A percentile compares a stretch with the other conserved stretches of the same genome.
phyloP scores from a whole-genome alignment of 441 rosid species.

The Manihot esculenta region DNA sequence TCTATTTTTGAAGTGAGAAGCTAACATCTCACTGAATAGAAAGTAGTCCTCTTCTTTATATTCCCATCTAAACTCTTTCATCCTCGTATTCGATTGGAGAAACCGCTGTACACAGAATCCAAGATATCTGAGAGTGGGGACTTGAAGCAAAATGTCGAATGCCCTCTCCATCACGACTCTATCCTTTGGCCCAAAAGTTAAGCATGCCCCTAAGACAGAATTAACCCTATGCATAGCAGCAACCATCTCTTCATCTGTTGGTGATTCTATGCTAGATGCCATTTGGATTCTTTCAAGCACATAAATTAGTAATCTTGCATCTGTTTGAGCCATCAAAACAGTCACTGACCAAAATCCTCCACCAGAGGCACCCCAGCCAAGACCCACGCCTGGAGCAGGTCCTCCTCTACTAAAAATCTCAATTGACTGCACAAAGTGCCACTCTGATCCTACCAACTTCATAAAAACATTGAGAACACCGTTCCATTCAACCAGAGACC shows the following conservation, averaged over 20 bases:
- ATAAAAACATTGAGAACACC: conserved; percentile 43
- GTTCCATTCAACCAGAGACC: conserved; percentile 51
- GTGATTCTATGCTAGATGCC: conserved; percentile 23
- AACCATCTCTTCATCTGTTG: conserved; percentile 37
- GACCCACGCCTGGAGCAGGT: conserved; percentile 81
- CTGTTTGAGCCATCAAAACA: conserved; percentile 69
- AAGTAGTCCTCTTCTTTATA: conserved; percentile 50
- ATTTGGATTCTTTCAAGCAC: conserved; percentile 51
- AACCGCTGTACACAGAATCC: conserved; percentile 37
- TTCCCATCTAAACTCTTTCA: conserved; percentile 42
- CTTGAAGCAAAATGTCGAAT: conserved; percentile 56
- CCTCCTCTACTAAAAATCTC: conserved; percentile 87
- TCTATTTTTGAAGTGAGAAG: conserved; percentile 65
- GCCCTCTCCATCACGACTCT: conserved; percentile 55
- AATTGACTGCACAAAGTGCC: conserved; percentile 58
- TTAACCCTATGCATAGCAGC: conserved; percentile 38
- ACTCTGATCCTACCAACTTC: conserved; percentile 50
- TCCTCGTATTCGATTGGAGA: conserved; percentile 39
- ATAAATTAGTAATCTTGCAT: conserved; percentile 50
- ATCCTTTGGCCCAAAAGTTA: conserved; percentile 73
- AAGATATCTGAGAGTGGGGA: conserved; percentile 52
- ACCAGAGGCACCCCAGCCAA: conserved; percentile 91
- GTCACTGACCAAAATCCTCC: conserved; percentile 86
- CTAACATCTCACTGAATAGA: conserved; percentile 45
- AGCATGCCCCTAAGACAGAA: conserved; percentile 60